A percentile compares a stretch with the other conserved stretches of the same genome.
phyloP scores from a whole-genome alignment of 73 alveolate species.

The Diophrys appendiculata region DNA sequence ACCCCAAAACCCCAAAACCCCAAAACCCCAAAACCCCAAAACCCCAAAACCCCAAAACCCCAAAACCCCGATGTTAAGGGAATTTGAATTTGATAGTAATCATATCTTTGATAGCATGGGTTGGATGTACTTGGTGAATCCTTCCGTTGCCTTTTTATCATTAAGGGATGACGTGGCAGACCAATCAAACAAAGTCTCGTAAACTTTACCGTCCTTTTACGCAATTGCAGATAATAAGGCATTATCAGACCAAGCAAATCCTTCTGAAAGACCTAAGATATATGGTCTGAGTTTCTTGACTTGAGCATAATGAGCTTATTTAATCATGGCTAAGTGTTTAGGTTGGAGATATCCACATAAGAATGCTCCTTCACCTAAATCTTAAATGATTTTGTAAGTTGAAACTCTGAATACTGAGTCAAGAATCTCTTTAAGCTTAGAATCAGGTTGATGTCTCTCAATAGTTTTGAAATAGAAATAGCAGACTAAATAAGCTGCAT shows the following conservation, averaged over 20 bases:
- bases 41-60: too few relatives aligned
- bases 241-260: slow-evolving; percentile 42
- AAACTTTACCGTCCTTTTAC: slow-evolving; percentile 22
- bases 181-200: slow-evolving; percentile 13
- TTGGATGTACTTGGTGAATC: neutral
- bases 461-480: neutral
- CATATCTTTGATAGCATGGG: neutral
- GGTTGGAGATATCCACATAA: neutral
- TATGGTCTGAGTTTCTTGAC: slow-evolving; percentile 43
- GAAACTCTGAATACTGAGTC: neutral
- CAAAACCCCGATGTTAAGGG: too few relatives aligned
- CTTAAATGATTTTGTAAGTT: neutral
- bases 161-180: neutral
- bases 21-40: too few relatives aligned
- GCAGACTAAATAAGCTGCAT: neutral
- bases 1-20: too few relatives aligned
- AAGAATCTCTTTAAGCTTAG: neutral
- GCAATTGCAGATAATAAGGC: slow-evolving; percentile 18
- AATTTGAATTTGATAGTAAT: too few relatives aligned
- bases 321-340: neutral
- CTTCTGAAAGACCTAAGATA: slow-evolving; percentile 45
- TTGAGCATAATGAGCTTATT: neutral
- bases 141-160: neutral
- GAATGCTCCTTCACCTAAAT: neutral
- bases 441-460: neutral